phyloP scores from a whole-genome alignment of 2,329 filamentous ascomycete species.

The Penicillium sp. region DNA sequence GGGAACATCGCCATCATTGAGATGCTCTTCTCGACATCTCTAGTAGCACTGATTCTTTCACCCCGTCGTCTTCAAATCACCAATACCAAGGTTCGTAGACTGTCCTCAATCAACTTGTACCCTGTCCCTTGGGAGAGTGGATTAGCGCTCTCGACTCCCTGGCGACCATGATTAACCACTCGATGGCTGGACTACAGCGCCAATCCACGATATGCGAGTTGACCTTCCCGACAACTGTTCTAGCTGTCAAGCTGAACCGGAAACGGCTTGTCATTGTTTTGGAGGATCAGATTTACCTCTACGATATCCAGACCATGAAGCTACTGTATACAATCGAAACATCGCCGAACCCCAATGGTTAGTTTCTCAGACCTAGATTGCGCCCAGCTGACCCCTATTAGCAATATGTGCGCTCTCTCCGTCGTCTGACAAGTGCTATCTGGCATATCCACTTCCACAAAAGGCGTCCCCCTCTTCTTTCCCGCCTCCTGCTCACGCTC shows the following conservation, averaged over 20 bases:
- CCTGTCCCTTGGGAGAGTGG: neutral
- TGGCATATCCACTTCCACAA: slow-evolving; percentile 87
- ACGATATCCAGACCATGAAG: slow-evolving; percentile 99
- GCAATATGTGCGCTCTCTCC: slow-evolving; percentile 92
- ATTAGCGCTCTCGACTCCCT: neutral
- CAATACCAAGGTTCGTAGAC: slow-evolving; percentile 81
- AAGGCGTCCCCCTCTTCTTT: slow-evolving; percentile 59
- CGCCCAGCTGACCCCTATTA: slow-evolving; percentile 33
- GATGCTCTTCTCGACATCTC: slow-evolving; percentile 97
- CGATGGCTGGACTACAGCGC: slow-evolving; percentile 50
- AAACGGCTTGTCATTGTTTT: slow-evolving; percentile 92
- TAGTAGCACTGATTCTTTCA: slow-evolving; percentile 91
- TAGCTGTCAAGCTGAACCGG: slow-evolving; percentile 90
- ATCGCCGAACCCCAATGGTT: slow-evolving; percentile 84
- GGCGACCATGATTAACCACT: slow-evolving; percentile 19
- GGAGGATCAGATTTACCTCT: slow-evolving; percentile 96
- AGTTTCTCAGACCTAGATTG: slow-evolving; percentile 11
- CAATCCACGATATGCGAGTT: slow-evolving; percentile 95
- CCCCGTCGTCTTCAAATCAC: slow-evolving; percentile 92
- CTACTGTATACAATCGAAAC: slow-evolving; percentile 91
- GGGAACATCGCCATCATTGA: slow-evolving; percentile 95
- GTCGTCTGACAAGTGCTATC: slow-evolving; percentile 93
- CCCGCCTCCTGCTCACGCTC: slow-evolving; percentile 76
- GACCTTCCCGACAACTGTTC: slow-evolving; percentile 94
- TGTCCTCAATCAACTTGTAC: neutral